Conservation (phyloP, 768 basidiomycete species). For the Termitomyces sp. region DNA sequence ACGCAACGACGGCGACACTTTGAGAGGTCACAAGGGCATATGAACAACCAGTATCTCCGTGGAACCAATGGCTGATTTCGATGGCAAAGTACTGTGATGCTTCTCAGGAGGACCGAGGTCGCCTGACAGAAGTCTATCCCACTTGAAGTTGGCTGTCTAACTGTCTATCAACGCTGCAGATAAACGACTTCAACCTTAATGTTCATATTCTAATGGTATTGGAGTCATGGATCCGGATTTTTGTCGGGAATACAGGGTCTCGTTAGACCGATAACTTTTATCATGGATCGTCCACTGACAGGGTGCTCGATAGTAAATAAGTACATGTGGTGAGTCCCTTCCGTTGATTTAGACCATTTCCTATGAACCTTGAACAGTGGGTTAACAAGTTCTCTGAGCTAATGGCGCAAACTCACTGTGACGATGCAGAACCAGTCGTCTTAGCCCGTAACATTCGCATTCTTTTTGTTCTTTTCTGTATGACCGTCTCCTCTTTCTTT, state of each 20-base stretch:
- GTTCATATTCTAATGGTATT: no score
- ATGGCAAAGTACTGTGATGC: neutral
- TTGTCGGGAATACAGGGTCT: neutral
- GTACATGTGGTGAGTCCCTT: neutral
- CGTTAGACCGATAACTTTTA: neutral
- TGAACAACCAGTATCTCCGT: constrained; percentile 4
- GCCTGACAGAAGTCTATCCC: neutral
- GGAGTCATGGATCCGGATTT: neutral
- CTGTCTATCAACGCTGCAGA: neutral
- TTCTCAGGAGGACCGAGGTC: neutral
- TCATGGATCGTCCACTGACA: neutral
- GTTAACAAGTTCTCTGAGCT: no score
- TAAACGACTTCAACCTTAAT: neutral
- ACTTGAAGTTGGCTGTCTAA: no score
- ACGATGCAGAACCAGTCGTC: no score
- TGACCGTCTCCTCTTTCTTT: no score
- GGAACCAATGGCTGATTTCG: neutral
- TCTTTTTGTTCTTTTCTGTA: no score
- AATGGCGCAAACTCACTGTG: no score
- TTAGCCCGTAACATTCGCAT: no score
- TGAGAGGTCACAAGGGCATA: neutral
- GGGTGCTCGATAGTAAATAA: no score
- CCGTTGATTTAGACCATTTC: no score
- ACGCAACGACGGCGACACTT: neutral
- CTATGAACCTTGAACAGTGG: no score